A percentile compares a stretch with the other conserved stretches of the same genome.
Evolutionary conservation across 1,139 yeast genomes (phyloP).

Genomic region (Blastobotrys indianensis): DNA sequence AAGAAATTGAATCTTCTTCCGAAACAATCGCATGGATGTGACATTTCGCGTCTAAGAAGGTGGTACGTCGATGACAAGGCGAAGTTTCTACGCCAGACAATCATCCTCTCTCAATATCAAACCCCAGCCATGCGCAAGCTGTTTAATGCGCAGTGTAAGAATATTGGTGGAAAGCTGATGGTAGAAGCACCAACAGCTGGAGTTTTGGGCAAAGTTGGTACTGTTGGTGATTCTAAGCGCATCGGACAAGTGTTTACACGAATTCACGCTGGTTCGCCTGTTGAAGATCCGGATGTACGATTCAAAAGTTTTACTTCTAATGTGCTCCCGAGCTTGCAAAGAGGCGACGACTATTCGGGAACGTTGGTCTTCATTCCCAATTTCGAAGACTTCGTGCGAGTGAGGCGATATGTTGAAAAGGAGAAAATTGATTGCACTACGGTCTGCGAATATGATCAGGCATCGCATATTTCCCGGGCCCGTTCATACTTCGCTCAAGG

Average conservation of each 20-base stretch:
- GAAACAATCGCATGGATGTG: slow-evolving; percentile 72
- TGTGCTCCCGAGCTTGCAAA: slow-evolving; percentile 60
- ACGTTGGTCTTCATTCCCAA: slow-evolving; percentile 76
- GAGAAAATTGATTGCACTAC: slow-evolving; percentile 46
- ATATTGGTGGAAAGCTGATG: slow-evolving; percentile 61
- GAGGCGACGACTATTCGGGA: slow-evolving; percentile 60
- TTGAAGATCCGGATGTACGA: slow-evolving; percentile 68
- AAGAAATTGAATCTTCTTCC: slow-evolving; percentile 75
- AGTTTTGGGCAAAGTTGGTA: slow-evolving; percentile 10
- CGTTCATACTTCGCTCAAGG: slow-evolving; percentile 64
- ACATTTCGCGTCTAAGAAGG: slow-evolving; percentile 85
- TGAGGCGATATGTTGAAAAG: slow-evolving; percentile 64
- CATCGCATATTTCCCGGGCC: slow-evolving; percentile 61
- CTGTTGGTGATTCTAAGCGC: slow-evolving; percentile 40
- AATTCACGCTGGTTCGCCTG: slow-evolving; percentile 41
- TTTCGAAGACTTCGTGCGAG: slow-evolving; percentile 77
- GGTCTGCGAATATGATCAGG: slow-evolving; percentile 74
- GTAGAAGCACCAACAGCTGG: slow-evolving; percentile 18
- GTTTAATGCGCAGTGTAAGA: slow-evolving; percentile 51
- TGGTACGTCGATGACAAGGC: slow-evolving; percentile 88
- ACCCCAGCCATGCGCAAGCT: slow-evolving; percentile 79
- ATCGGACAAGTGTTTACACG: slow-evolving; percentile 67
- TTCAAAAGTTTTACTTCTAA: slow-evolving; percentile 75
- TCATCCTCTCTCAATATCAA: slow-evolving; percentile 63
- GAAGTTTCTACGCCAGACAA: slow-evolving; percentile 65